Evolutionary conservation across 1,139 yeast genomes (phyloP), one percentile per base, ranked within the genome.

Genomic region (Geotrichum cucujoidarum): DNA sequence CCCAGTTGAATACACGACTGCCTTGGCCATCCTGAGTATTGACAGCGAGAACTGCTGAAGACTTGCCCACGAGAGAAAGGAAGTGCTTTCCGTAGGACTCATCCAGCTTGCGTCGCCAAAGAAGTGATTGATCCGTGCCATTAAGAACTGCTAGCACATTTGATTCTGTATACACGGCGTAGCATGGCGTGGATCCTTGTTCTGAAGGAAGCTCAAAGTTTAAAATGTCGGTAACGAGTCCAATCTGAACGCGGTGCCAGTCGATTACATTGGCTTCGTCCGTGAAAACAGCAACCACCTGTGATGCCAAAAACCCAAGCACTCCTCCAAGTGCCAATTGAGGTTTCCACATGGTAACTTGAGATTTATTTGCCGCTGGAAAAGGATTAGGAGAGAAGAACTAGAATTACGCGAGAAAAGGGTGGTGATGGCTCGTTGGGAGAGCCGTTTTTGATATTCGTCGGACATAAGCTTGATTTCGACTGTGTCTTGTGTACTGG

Each of bases 181-280:
- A 40, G 31, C 31, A 40, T 37, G 27, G 4, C 3, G 24, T 11
- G 10, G 34, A 8, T 13, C 8, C 8, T 18, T 25, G 24, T 11
- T 11, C 17, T 8, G 17, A 17, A n/a, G 33, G 35, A 8, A 39
- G 24, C 24, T 25, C 29, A n/a, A 43, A 47, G 7, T 55, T 47
- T 17, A 46, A 35, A 14, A 47, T 53, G 10, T 48, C 43, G 13
- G 46, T 42, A 8, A 62, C 46, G 13, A 45, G 18, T 25, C 67
- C 67, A 13, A 63, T 40, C 8, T 55, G 53, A 11, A 48, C 49
- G 8, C 47, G 44, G 35, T 57, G 62, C 68, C 68, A 64, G 46
- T 64, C 68, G 8, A 59, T 57, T 11, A 51, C 55, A 47, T 53
- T 62, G 2, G 66, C 67, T 43, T 64, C 68, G 44, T 64, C 68